Conservation (phyloP, 164 flowering plant genomes). For the Pachysandra terminalis region DNA sequence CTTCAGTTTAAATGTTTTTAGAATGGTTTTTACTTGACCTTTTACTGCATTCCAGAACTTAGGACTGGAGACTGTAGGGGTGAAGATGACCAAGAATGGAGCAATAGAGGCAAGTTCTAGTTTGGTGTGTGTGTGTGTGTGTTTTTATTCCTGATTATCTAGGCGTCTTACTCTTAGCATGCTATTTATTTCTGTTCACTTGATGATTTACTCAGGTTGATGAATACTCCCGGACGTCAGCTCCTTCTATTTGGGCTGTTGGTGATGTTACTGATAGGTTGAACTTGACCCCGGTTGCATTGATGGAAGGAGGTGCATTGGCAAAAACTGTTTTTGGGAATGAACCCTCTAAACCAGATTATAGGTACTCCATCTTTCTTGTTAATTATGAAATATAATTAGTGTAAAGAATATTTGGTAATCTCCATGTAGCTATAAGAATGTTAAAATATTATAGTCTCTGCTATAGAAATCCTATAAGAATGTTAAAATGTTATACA, state of each 20-base stretch:
- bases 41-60: conserved; percentile 53
- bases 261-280: conserved; percentile 96
- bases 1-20: background rate
- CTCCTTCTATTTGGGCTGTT: conserved; percentile 98
- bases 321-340: conserved; percentile 87
- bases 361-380: conserved; percentile 37
- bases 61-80: conserved; percentile 78
- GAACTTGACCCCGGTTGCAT: conserved; percentile 97
- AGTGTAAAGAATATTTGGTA: background rate
- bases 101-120: conserved; percentile 68
- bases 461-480: background rate
- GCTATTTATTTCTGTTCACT: background rate
- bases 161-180: background rate
- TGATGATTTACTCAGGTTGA: conserved; percentile 57
- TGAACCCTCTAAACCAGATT: conserved; percentile 81
- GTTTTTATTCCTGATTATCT: conserved; percentile 1
- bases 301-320: conserved; percentile 95
- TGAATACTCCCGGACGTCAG: conserved; percentile 84
- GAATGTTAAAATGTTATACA: background rate
- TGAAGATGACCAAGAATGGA: conserved; percentile 71
- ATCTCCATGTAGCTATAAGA: background rate
- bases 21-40: background rate
- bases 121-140: no score
- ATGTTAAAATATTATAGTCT: background rate
- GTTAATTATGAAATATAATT: background rate